Evolutionary conservation across 371 early-diverging fungal species (phyloP), one percentile per base, ranked within the genome.

Genomic region (Mucor racemosus): DNA sequence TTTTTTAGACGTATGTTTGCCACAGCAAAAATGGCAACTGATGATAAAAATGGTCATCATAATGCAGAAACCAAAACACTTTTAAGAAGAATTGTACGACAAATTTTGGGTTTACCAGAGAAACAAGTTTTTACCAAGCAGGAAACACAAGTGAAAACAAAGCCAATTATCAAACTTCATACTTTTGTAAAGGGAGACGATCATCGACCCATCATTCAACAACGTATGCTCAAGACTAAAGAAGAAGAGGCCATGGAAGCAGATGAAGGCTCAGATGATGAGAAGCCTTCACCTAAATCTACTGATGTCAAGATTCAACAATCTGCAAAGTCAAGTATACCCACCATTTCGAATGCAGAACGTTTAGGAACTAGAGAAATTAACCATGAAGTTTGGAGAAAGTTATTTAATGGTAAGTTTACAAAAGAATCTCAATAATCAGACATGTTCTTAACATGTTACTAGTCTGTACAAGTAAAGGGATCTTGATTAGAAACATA

Each of bases 1-100:
- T 77, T 75, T 40, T 78, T 81, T 67, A 70, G 68, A 55, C 71
- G 78, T 1, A 74, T 80, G 73, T 80, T 76, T 71, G 76, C 84
- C 0, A 83, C 84, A 0, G 69, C 75, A 5, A 77, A 75, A 50
- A 72, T 81, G 64, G 62, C 74, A 3, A 68, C 67, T 0, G 76
- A 76, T 17, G 73, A 76, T 38, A 65, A 58, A 10, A 58, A 60
- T 14, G 65, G 62, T 7, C 73, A 73, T 11, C 68, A 72, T 11
- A 66, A 66, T 3, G 56, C 68, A 21, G 58, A 50, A 6, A 77
- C 75, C 2, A 67, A 68, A n/a, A 36, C 38, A 7, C 38, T 76
- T 11, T 40, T 81, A 10, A 70, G 69, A 19, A 60, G 55, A 14
- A 73, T 81, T 7, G 78, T 78, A 10, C 71, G 73, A n/a, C 60